Conservation (phyloP, 139 green algal species). For the Micractinium conductrix region DNA sequence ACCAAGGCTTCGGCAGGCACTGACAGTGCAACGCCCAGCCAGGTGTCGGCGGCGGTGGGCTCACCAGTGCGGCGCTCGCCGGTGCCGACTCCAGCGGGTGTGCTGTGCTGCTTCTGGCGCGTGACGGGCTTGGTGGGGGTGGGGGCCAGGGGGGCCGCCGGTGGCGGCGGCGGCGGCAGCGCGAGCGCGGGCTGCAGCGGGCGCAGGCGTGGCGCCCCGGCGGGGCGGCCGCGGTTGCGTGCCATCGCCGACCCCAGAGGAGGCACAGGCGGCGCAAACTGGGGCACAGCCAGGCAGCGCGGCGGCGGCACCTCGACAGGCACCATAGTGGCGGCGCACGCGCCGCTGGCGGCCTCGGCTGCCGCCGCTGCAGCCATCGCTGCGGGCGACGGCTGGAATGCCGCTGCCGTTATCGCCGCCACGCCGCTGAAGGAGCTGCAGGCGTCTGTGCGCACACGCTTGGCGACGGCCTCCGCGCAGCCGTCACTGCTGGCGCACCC, state of each 20-base stretch:
- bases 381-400: neutral
- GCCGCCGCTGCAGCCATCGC: neutral
- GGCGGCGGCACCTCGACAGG: neutral
- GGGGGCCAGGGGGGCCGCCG: neutral
- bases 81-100: neutral
- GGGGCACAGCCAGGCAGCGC: neutral
- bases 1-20: too few relatives aligned
- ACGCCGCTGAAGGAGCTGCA: neutral
- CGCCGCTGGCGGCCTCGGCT: neutral
- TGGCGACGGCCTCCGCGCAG: neutral
- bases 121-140: slow-evolving; percentile 31
- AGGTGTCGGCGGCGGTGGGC: too few relatives aligned
- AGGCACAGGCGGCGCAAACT: neutral
- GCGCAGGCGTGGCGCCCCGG: slow-evolving; percentile 14
- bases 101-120: slow-evolving; percentile 3
- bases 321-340: neutral
- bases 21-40: too few relatives aligned
- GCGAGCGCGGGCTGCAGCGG: neutral
- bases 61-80: too few relatives aligned
- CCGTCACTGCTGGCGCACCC: neutral
- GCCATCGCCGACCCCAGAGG: neutral
- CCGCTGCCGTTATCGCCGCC: neutral
- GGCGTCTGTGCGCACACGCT: slow-evolving; percentile 1
- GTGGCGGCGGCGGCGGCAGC: neutral
- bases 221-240: slow-evolving; percentile 13